phyloP scores from a whole-genome alignment of 306 rosid genomes.

The Acacia melanoxylon region DNA sequence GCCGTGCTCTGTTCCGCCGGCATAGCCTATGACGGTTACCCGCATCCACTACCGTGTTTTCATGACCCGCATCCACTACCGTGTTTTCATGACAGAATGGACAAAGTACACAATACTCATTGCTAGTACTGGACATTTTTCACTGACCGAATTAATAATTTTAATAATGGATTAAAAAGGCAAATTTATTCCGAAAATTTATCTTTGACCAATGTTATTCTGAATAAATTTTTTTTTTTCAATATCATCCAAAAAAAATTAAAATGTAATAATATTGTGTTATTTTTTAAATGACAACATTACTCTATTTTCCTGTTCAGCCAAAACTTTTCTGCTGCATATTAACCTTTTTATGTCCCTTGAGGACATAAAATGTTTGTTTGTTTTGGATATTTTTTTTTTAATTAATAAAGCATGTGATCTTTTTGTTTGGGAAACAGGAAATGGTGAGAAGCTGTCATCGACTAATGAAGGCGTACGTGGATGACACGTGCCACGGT shows the following conservation, averaged over 20 bases:
- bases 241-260: too few relatives aligned
- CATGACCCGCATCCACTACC: constrained; percentile 14
- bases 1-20: constrained; percentile 61
- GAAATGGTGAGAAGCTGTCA: constrained; percentile 82
- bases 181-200: too few relatives aligned
- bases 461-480: constrained; percentile 72
- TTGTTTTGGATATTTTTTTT: background rate
- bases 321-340: too few relatives aligned
- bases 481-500: constrained; percentile 39
- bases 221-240: too few relatives aligned
- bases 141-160: background rate
- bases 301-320: too few relatives aligned
- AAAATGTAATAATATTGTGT: too few relatives aligned
- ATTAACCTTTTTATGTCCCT: too few relatives aligned
- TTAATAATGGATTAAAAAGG: too few relatives aligned
- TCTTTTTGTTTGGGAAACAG: constrained; percentile 43
- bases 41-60: constrained; percentile 18
- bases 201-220: too few relatives aligned
- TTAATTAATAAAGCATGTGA: constrained; percentile 6
- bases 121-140: background rate
- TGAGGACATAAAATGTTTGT: background rate
- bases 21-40: background rate
- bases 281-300: too few relatives aligned
- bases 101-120: constrained; percentile 31
- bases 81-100: constrained; percentile 39